Conservation (phyloP, 352 stramenopile species). For the Phytophthora capsici region DNA sequence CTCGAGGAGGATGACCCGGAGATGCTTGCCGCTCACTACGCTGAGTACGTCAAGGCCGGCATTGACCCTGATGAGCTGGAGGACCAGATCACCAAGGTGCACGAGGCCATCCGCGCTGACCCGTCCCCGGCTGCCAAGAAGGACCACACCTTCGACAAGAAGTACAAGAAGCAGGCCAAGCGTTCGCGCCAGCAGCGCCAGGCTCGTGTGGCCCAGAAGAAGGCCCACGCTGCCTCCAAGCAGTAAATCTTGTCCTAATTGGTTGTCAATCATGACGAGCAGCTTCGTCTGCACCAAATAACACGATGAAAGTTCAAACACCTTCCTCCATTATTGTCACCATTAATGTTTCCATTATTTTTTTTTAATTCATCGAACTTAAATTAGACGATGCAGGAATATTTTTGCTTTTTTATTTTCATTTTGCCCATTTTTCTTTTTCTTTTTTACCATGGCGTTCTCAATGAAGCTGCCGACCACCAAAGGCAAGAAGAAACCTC, state of each 20-base stretch:
- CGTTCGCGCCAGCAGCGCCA: conserved; percentile 95
- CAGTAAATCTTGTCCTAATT: conserved; percentile 38
- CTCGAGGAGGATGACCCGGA: conserved; percentile 99
- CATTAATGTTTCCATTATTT: neutral
- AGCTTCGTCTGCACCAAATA: conserved; percentile 20
- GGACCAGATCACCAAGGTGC: conserved; percentile 93
- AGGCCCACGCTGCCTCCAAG: conserved; percentile 89
- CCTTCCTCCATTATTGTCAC: conserved; percentile 19
- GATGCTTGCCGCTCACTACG: conserved; percentile 98
- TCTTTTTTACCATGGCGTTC: conserved; percentile 49
- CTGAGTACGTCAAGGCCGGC: conserved; percentile 94
- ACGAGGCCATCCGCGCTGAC: conserved; percentile 98
- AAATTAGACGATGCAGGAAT: neutral
- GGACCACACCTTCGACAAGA: conserved; percentile 91
- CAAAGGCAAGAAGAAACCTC: conserved; percentile 48
- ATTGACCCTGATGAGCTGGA: conserved; percentile 93
- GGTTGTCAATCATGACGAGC: neutral
- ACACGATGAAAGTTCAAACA: conserved; percentile 54
- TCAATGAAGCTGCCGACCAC: conserved; percentile 61
- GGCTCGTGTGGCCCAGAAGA: conserved; percentile 96
- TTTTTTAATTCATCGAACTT: conserved; percentile 5
- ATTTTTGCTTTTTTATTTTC: conserved; percentile 3
- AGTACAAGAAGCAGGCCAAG: conserved; percentile 95
- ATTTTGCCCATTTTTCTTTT: neutral
- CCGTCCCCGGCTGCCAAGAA: conserved; percentile 94